These are phyloP conservation scores for Hyparrhenia diplandra DNA, from an alignment of 176 grass and related monocot genomes.

Conservation along the genomic window DNA sequence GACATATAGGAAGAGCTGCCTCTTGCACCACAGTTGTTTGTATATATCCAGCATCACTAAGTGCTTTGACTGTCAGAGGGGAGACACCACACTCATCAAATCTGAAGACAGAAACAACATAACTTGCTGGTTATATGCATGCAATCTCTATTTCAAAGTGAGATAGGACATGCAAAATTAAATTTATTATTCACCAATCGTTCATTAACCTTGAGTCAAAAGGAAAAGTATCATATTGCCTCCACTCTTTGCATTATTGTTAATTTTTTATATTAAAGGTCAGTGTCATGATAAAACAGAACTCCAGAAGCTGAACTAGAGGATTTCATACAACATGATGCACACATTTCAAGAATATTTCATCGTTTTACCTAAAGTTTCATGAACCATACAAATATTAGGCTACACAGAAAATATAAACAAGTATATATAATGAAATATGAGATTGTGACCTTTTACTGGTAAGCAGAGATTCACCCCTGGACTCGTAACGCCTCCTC, in stretches of 20 bases:
- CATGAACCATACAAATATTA: background rate
- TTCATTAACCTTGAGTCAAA: constrained; percentile 10
- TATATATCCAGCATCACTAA: constrained; percentile 77
- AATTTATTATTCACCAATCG: background rate
- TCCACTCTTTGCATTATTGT: background rate
- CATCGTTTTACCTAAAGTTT: background rate
- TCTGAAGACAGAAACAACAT: constrained; percentile 27
- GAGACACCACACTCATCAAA: constrained; percentile 48
- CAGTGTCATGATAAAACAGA: constrained; percentile 2
- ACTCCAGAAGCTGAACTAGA: background rate
- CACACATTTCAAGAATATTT: background rate
- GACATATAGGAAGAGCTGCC: constrained; percentile 68
- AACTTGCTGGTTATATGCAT: background rate
- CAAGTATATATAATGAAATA: background rate
- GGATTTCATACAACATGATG: background rate
- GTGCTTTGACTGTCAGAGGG: constrained; percentile 70
- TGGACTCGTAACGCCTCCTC: constrained; percentile 36
- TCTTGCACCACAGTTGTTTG: constrained; percentile 87
- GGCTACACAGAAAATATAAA: background rate
- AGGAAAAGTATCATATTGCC: background rate
- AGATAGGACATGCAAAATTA: background rate
- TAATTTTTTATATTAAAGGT: background rate
- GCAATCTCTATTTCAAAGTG: background rate
- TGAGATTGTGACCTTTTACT: constrained; percentile 59
- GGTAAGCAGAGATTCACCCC: constrained; percentile 59